Base-by-base conservation (phyloP, 2,329 filamentous ascomycete genomes). In the Trichoderma oligosporum region DNA sequence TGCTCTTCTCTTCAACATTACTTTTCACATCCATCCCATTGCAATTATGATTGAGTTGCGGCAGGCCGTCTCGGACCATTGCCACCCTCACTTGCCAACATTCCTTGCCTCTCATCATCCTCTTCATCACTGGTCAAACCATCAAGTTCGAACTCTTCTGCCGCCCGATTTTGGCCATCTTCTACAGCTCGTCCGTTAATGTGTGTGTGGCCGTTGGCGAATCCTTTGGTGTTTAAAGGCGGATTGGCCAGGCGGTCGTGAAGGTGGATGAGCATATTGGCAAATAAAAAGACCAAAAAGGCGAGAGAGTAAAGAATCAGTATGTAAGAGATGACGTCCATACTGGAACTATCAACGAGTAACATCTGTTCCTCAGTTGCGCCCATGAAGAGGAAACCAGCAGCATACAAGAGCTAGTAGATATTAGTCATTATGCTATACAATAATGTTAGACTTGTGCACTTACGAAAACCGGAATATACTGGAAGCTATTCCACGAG, bases 361-460 rank as follows among this genome's bases (percentile, higher is more conserved):
- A 78, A 68, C 89, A 97, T 96, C 73, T 97, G 94, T 74, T 99
- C 92, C 71, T 97, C 94, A 0, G 91, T 97, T 14, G 94, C 93
- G 29, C 91, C 89, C 91, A 97, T 96, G 76, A 99, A 99, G 38
- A 99, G 80, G 75, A 97, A 96, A 1, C 94, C 94, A 3, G 92
- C 88, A 5, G 92, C 91, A 67, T 89, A 96, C 25, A 99, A 82
- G 38, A 97, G 81, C 91, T 95, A 18, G 1, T 3, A 3, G 48
- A 67, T 56, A 67, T 60, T 56, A 41, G 51, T 16, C 27, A 6
- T 14, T 6, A 8, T 11, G 5, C 8, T 44, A n/a, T 0, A 9
- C 22, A 8, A 35, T 7, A 8, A 22, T 1, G 22, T 18, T 4
- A 12, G n/a, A n/a, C n/a, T n/a, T 38, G 16, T 35, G 22, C 5